These are phyloP conservation scores for Colletotrichum endophyticum DNA, from an alignment of 2,329 filamentous ascomycete genomes.

Conservation along the genomic window DNA sequence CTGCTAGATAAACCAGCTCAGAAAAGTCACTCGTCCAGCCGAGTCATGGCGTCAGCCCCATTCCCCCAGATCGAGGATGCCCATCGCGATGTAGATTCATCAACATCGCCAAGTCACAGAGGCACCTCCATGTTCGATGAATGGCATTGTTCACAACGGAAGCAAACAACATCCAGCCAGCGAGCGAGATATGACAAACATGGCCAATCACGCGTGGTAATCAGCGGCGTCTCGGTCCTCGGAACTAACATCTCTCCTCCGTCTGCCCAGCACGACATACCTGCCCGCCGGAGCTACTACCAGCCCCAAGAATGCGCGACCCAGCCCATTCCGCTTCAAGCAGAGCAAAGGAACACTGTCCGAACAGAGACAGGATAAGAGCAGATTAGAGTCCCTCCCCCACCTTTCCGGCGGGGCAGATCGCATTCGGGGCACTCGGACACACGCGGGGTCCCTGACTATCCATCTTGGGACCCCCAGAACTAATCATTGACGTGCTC, in stretches of 20 bases:
- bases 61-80: not conserved
- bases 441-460: slow-evolving; percentile 5
- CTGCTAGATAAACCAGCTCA: not conserved
- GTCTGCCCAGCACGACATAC: not conserved
- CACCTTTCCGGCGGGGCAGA: slow-evolving; percentile 14
- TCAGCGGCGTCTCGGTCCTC: not conserved
- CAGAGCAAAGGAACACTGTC: not conserved
- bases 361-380: not conserved
- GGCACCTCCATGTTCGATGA: not conserved
- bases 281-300: not conserved
- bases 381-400: not conserved
- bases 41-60: not conserved
- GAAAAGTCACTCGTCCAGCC: not conserved
- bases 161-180: not conserved
- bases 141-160: not conserved
- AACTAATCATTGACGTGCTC: slow-evolving; percentile 15
- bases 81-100: not conserved
- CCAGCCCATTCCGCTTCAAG: not conserved
- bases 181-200: not conserved
- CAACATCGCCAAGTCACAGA: not conserved
- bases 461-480: not conserved
- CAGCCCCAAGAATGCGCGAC: not conserved
- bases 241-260: not conserved
- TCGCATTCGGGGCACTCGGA: not conserved
- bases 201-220: not conserved